Conservation (phyloP, 805 yeast species). For the Candida parachauliodes region DNA sequence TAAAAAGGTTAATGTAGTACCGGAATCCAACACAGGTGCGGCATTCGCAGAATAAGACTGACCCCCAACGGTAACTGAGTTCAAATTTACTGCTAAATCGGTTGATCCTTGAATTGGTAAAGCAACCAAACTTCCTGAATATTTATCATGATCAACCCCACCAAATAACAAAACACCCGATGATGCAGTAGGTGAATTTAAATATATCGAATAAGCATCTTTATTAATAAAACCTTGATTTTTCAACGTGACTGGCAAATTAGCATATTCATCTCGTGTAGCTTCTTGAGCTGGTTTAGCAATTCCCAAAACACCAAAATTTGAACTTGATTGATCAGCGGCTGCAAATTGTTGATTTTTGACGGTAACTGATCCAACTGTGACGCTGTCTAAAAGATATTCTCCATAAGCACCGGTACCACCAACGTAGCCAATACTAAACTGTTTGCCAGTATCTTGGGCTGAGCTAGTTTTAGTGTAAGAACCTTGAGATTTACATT, state of each 20-base stretch:
- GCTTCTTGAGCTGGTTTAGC: slow-evolving; percentile 13
- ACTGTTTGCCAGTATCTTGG: too few relatives aligned
- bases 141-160: slow-evolving; percentile 25
- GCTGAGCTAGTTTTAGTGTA: too few relatives aligned
- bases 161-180: slow-evolving; percentile 24
- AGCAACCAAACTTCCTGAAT: slow-evolving; percentile 16
- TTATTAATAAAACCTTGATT: slow-evolving; percentile 26
- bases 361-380: too few relatives aligned
- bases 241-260: slow-evolving; percentile 28
- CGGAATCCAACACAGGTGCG: slow-evolving; percentile 50
- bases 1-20: slow-evolving; percentile 49
- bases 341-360: too few relatives aligned
- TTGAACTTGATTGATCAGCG: too few relatives aligned
- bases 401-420: too few relatives aligned
- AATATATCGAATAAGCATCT: slow-evolving; percentile 29
- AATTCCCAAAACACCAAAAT: slow-evolving; percentile 21
- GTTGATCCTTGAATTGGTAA: not conserved
- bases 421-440: too few relatives aligned
- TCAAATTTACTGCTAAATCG: not conserved
- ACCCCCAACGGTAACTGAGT: slow-evolving; percentile 5
- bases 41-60: not conserved
- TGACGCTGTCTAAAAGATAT: too few relatives aligned
- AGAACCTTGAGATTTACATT: too few relatives aligned
- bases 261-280: slow-evolving; percentile 17
- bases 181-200: slow-evolving; percentile 14